Evolutionary conservation across 2,329 filamentous ascomycete genomes (phyloP).

Genomic region (Paecilomyces fulvus): DNA sequence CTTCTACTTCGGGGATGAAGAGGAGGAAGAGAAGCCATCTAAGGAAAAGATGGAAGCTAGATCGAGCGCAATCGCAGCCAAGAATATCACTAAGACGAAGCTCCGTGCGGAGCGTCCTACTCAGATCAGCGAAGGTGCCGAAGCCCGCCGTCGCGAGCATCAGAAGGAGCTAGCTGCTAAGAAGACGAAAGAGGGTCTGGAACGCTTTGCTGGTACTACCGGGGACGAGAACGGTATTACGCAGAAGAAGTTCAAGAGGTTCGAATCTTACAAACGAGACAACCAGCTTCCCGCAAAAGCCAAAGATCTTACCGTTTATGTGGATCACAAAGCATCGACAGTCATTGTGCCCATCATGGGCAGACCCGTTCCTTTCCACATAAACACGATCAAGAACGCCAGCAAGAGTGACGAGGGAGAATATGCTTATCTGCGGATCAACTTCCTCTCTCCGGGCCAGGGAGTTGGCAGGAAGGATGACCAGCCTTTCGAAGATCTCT

Average conservation of each 20-base stretch:
- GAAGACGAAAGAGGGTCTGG: conserved; percentile 83
- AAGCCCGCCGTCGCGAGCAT: conserved; percentile 78
- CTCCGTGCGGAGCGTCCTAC: conserved; percentile 84
- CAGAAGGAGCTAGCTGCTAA: conserved; percentile 81
- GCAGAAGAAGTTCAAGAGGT: conserved; percentile 97
- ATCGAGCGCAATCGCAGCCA: conserved; percentile 79
- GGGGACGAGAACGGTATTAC: conserved; percentile 80
- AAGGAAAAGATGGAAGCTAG: conserved; percentile 75
- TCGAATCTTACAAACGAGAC: conserved; percentile 97
- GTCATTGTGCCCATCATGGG: conserved; percentile 96
- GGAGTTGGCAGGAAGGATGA: conserved; percentile 96
- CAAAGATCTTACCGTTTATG: conserved; percentile 78
- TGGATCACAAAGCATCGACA: conserved; percentile 83
- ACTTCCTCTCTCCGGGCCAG: conserved; percentile 93
- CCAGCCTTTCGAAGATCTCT: conserved; percentile 92
- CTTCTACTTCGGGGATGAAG: conserved; percentile 98
- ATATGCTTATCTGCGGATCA: conserved; percentile 89
- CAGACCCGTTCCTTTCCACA: conserved; percentile 93
- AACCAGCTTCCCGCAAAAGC: conserved; percentile 81
- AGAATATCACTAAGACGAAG: conserved; percentile 91
- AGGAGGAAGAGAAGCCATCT: conserved; percentile 68
- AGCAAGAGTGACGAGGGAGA: conserved; percentile 96
- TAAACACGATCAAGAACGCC: conserved; percentile 96
- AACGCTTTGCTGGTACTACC: conserved; percentile 76
- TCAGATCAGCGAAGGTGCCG: conserved; percentile 80